Evolutionary conservation across 1,284 basidiomycete genomes (phyloP).

Genomic region (Puccinia horiana): DNA sequence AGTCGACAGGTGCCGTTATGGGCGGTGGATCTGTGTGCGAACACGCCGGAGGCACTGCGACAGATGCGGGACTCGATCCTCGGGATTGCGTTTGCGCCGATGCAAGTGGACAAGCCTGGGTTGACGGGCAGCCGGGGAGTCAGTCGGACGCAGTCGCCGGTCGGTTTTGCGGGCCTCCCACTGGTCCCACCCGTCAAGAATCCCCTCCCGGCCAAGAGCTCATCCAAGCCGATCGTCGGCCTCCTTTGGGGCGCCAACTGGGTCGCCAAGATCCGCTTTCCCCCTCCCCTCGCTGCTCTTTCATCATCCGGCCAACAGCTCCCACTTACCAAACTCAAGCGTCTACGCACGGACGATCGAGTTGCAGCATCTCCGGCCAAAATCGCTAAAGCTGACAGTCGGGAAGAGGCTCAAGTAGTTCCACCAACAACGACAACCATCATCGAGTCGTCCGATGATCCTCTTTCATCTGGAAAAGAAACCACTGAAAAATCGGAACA

Average conservation of each 20-base stretch:
- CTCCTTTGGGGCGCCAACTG: slow-evolving; percentile 24
- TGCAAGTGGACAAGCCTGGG: background rate
- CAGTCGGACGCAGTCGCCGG: background rate
- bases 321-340: too few relatives aligned
- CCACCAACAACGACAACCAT: too few relatives aligned
- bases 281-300: background rate
- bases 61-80: slow-evolving; percentile 37
- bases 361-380: too few relatives aligned
- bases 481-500: too few relatives aligned
- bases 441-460: too few relatives aligned
- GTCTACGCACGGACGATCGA: too few relatives aligned
- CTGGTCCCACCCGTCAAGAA: background rate
- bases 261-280: slow-evolving; percentile 4
- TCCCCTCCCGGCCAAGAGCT: background rate
- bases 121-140: background rate
- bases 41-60: background rate
- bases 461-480: too few relatives aligned
- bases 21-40: background rate
- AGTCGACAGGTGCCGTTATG: background rate
- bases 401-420: too few relatives aligned
- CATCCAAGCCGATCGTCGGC: background rate
- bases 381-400: too few relatives aligned
- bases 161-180: background rate
- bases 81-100: slow-evolving; percentile 35
- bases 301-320: background rate